Percentiles rank a stretch among this genome's conserved stretches.
Evolutionary conservation across 192 early-diverging fungal genomes (phyloP).

Genomic region (Thamnidium elegans): DNA sequence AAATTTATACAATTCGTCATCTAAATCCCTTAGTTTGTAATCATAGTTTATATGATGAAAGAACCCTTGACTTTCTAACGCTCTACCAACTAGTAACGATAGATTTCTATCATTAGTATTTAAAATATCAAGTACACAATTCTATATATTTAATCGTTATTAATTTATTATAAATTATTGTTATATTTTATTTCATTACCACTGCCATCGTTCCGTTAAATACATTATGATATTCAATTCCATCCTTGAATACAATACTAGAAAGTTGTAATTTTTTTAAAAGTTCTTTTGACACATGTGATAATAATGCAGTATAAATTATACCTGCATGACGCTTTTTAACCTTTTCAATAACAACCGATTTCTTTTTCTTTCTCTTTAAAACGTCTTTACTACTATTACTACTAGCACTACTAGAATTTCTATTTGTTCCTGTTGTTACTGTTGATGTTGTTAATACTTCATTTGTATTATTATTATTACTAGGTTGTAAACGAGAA

Average conservation of each 20-base stretch:
- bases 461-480: not conserved
- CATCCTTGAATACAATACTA: slow-evolving; percentile 62
- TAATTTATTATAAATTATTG: not conserved
- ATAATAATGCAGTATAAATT: slow-evolving; percentile 71
- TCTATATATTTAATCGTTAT: slow-evolving; percentile 2
- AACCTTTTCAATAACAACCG: not conserved
- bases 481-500: slow-evolving; percentile 6
- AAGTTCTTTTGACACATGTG: slow-evolving; percentile 64
- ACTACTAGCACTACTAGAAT: not conserved
- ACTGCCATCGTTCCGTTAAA: slow-evolving; percentile 61
- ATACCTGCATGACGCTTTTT: not conserved
- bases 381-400: not conserved
- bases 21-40: slow-evolving; percentile 78
- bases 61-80: slow-evolving; percentile 83
- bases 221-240: slow-evolving; percentile 75
- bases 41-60: slow-evolving; percentile 89
- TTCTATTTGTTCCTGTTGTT: not conserved
- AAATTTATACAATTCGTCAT: slow-evolving; percentile 83
- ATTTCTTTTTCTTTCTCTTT: not conserved
- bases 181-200: slow-evolving; percentile 52
- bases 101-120: slow-evolving; percentile 82
- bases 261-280: slow-evolving; percentile 49
- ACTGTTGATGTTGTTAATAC: not conserved
- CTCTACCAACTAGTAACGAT: slow-evolving; percentile 79
- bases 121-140: slow-evolving; percentile 68